Evolutionary conservation across 1,284 basidiomycete genomes (phyloP), one percentile per base, ranked within the genome.

Genomic region (Boletus mariae): DNA sequence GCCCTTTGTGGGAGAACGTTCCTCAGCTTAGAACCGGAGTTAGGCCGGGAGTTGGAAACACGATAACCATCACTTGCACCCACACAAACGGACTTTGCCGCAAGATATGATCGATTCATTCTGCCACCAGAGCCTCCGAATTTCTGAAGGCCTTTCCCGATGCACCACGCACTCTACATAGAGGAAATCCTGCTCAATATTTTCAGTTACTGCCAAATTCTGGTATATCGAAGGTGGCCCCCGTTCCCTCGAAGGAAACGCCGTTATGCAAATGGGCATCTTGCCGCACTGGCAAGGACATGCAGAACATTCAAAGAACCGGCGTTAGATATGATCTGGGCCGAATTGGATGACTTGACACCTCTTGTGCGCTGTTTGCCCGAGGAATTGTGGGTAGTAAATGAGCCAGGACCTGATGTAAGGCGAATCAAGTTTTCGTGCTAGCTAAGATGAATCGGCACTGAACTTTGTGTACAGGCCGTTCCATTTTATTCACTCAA

Each of bases 231-330:
- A 32, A 32, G 46, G 25, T 12, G 20, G 20, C 38, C 23, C 17
- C 11, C 11, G 9, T 5, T 40, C n/a, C 7, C 8, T 13, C 35
- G 15, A 40, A 5, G 10, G 17, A 40, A 8, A 8, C 20, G 17
- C 17, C 32, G 12, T n/a, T 45, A 56, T 37, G 40, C 38, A 11
- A 48, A 46, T 9, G 12, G 1, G 13, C 12, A 50, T 44, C 47
- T 62, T 11, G 28, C 17, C 2, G n/a, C 34, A 1, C 38, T 60
- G 4, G 58, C 59, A 5, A 54, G 49, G 23, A 49, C 52, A 5
- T 62, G 60, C 44, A 61, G 5, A 29, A 20, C 42, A 42, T 61
- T 63, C 49, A 61, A 59, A 26, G 56, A 56, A 1, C 53, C 47
- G 1, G 61, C 56, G 4, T 9, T 63, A 9, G 35, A 56, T 15